Evolutionary conservation across 2,329 filamentous ascomycete genomes (phyloP).

Genomic region (Stachybotrys chartarum): DNA sequence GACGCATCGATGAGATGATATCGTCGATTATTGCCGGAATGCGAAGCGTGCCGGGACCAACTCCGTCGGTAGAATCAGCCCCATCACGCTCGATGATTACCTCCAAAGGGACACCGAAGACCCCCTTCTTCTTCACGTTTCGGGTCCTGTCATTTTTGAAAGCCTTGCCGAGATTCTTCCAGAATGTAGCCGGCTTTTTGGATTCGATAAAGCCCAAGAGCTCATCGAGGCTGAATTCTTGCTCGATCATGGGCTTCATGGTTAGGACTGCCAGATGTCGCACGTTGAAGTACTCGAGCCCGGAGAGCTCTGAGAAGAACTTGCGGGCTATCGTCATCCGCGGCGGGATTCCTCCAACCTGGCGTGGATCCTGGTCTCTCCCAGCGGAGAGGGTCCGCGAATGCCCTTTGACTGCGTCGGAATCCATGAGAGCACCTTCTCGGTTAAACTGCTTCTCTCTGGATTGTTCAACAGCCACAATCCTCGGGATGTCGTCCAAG

Average conservation of each 20-base stretch:
- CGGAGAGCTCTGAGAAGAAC: conserved; percentile 94
- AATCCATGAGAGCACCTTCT: conserved; percentile 52
- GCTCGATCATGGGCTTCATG: conserved; percentile 87
- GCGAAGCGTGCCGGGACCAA: conserved; percentile 82
- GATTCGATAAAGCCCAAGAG: conserved; percentile 88
- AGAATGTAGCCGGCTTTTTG: conserved; percentile 82
- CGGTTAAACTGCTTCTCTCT: conserved; percentile 69
- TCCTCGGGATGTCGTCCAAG: conserved; percentile 90
- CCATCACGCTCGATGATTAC: conserved; percentile 86
- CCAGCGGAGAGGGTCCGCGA: conserved; percentile 53
- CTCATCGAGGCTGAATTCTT: conserved; percentile 89
- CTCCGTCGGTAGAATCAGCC: conserved; percentile 94
- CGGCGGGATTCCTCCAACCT: conserved; percentile 45
- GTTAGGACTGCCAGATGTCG: conserved; percentile 90
- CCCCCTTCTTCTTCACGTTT: conserved; percentile 79
- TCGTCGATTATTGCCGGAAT: conserved; percentile 96
- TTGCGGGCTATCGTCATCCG: conserved; percentile 55
- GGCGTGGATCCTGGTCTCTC: conserved; percentile 43
- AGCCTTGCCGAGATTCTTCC: conserved; percentile 96
- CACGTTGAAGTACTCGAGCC: conserved; percentile 94
- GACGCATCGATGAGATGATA: conserved; percentile 87
- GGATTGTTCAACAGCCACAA: conserved; percentile 92
- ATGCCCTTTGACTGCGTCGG: conserved; percentile 40
- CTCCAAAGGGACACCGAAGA: conserved; percentile 87
- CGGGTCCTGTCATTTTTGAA: conserved; percentile 83